Evolutionary conservation across 2,329 filamentous ascomycete genomes (phyloP).

Genomic region (Colletotrichum somersetense): DNA sequence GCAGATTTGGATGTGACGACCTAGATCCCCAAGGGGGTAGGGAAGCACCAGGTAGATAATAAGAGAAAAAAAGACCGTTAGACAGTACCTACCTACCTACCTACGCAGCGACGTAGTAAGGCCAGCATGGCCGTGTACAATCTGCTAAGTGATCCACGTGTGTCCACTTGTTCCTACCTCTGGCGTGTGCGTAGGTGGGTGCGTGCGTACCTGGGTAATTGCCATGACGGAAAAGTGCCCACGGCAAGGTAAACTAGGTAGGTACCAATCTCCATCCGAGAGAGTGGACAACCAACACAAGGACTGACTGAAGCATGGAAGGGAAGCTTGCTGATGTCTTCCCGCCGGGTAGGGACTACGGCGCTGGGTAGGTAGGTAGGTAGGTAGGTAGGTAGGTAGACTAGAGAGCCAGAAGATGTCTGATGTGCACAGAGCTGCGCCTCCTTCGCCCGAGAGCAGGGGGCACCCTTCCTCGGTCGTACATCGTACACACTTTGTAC

Average conservation of each 20-base stretch:
- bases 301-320: constrained; percentile 25
- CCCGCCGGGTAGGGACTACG: constrained; percentile 28
- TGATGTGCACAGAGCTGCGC: constrained; percentile 40
- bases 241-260: constrained; percentile 7
- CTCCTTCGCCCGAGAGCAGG: constrained; percentile 36
- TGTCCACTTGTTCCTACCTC: constrained; percentile 18
- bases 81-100: constrained; percentile 25
- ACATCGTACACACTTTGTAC: constrained; percentile 12
- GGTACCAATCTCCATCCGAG: constrained; percentile 7
- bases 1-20: constrained; percentile 20
- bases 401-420: constrained; percentile 23
- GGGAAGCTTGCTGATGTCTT: constrained; percentile 41
- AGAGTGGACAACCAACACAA: constrained; percentile 19
- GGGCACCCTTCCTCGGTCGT: constrained; percentile 28
- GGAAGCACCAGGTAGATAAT: constrained; percentile 32
- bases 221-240: constrained; percentile 12
- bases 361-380: not conserved
- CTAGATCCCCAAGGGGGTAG: not conserved
- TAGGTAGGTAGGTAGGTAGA: no score
- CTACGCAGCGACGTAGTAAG: not conserved
- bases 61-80: constrained; percentile 15
- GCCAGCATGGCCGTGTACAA: constrained; percentile 4
- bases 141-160: constrained; percentile 14
- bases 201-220: constrained; percentile 8
- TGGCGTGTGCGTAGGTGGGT: constrained; percentile 12